Conservation (phyloP, 495 filamentous ascomycete genomes). For the Acidomyces sp. region DNA sequence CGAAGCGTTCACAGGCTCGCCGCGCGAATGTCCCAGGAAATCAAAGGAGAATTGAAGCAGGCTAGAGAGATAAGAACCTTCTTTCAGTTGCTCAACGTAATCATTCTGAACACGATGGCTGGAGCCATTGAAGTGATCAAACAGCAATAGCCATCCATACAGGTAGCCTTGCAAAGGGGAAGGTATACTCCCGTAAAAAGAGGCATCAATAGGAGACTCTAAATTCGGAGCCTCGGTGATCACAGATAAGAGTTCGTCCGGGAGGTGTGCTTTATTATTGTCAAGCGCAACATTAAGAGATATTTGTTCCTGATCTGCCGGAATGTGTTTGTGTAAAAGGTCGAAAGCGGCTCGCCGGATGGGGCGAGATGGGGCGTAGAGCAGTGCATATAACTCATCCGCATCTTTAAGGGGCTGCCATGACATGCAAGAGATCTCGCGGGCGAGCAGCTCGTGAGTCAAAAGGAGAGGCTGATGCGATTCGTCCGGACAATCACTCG, state of each 20-base stretch:
- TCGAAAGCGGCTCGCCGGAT: slow-evolving; percentile 73
- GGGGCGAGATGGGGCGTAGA: slow-evolving; percentile 59
- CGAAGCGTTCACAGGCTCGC: slow-evolving; percentile 54
- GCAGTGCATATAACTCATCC: slow-evolving; percentile 49
- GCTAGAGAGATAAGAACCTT: slow-evolving; percentile 52
- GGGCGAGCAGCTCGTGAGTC: slow-evolving; percentile 53
- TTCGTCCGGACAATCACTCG: slow-evolving; percentile 5
- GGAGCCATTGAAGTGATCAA: slow-evolving; percentile 66
- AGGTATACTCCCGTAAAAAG: slow-evolving; percentile 41
- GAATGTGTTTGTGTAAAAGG: slow-evolving; percentile 65
- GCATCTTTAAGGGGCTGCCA: slow-evolving; percentile 41
- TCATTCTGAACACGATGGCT: slow-evolving; percentile 67
- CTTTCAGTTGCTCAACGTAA: slow-evolving; percentile 64
- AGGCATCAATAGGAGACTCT: slow-evolving; percentile 30
- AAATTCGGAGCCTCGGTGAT: slow-evolving; percentile 32
- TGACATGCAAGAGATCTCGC: slow-evolving; percentile 48
- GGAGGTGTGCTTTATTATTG: slow-evolving; percentile 45
- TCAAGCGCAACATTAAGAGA: slow-evolving; percentile 71
- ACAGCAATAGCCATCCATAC: slow-evolving; percentile 82
- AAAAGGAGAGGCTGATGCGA: slow-evolving; percentile 48
- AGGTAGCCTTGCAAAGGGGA: slow-evolving; percentile 55
- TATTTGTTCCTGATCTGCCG: slow-evolving; percentile 62
- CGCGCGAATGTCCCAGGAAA: slow-evolving; percentile 59
- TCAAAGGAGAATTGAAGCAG: slow-evolving; percentile 70
- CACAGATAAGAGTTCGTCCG: slow-evolving; percentile 37